A percentile compares a stretch with the other conserved stretches of the same genome.
These are phyloP conservation scores for Haematococcus sp. DNA, from an alignment of 139 green algal genomes.

Conservation along the genomic window DNA sequence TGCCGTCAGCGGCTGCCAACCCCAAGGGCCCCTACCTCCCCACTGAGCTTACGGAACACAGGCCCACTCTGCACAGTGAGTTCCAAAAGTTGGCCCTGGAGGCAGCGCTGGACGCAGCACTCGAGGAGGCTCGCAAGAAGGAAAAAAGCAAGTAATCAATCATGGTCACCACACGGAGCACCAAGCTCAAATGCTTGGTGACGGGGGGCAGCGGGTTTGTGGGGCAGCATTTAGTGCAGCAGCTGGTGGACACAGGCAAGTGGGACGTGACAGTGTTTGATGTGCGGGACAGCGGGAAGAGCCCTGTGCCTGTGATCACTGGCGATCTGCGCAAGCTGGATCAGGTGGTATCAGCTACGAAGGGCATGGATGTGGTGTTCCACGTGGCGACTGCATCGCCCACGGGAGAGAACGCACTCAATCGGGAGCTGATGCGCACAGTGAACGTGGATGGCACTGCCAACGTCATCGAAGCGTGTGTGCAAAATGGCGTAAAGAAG, in stretches of 20 bases:
- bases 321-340: constrained; percentile 61
- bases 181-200: constrained; percentile 48
- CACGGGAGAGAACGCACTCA: constrained; percentile 67
- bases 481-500: constrained; percentile 34
- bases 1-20: constrained; percentile 36
- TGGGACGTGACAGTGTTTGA: constrained; percentile 81
- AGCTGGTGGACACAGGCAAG: constrained; percentile 58
- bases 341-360: neutral
- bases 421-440: constrained; percentile 76
- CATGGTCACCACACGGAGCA: constrained; percentile 26
- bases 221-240: constrained; percentile 72
- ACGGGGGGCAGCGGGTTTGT: constrained; percentile 85
- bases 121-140: constrained; percentile 11
- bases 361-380: constrained; percentile 75
- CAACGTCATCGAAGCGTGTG: constrained; percentile 77
- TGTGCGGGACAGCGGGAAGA: constrained; percentile 42
- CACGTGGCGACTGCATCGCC: constrained; percentile 82
- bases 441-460: constrained; percentile 86
- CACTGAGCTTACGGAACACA: constrained; percentile 38
- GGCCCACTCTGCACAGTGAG: constrained; percentile 45
- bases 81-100: constrained; percentile 39
- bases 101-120: constrained; percentile 31
- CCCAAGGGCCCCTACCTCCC: constrained; percentile 43
- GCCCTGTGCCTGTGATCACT: constrained; percentile 14
- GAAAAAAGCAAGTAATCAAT: neutral